Conservation (phyloP, 176 grass and related monocot genomes). For the Zizania latifolia region DNA sequence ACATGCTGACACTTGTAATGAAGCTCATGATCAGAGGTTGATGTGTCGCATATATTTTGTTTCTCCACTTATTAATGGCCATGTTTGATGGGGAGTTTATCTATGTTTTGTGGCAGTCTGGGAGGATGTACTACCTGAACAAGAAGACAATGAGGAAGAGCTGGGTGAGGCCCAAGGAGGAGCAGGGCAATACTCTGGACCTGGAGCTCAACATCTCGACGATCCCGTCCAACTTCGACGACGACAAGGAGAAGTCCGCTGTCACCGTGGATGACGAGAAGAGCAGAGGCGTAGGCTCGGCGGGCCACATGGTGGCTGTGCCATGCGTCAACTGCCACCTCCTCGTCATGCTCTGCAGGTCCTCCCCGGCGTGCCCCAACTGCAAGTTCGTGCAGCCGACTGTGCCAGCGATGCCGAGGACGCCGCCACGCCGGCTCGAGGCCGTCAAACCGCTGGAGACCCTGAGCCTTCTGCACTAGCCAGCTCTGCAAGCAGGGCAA, state of each 20-base stretch:
- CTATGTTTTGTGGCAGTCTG: constrained; percentile 48
- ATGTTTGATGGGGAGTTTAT: not conserved
- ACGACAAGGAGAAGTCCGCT: not conserved
- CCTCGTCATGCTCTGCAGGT: constrained; percentile 78
- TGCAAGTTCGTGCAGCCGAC: constrained; percentile 75
- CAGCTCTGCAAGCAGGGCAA: too few relatives aligned
- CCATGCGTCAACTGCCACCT: constrained; percentile 87
- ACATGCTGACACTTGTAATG: not conserved
- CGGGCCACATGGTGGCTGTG: constrained; percentile 65
- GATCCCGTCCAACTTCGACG: not conserved
- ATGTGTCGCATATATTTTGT: not conserved
- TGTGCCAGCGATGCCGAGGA: not conserved
- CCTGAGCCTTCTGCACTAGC: too few relatives aligned
- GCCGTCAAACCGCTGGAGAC: too few relatives aligned
- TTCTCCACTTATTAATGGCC: not conserved
- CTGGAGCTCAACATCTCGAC: constrained; percentile 79
- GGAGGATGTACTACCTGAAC: constrained; percentile 96
- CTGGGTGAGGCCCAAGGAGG: constrained; percentile 57
- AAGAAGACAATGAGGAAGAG: constrained; percentile 84
- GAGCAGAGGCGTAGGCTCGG: not conserved
- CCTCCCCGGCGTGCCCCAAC: constrained; percentile 81
- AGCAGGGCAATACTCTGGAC: constrained; percentile 47
- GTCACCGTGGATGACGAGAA: constrained; percentile 17
- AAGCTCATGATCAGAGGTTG: not conserved
- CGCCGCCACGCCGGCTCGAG: constrained; percentile 26